phyloP scores from a whole-genome alignment of 169 alveolate species.

The Perkinsus chesapeaki region DNA sequence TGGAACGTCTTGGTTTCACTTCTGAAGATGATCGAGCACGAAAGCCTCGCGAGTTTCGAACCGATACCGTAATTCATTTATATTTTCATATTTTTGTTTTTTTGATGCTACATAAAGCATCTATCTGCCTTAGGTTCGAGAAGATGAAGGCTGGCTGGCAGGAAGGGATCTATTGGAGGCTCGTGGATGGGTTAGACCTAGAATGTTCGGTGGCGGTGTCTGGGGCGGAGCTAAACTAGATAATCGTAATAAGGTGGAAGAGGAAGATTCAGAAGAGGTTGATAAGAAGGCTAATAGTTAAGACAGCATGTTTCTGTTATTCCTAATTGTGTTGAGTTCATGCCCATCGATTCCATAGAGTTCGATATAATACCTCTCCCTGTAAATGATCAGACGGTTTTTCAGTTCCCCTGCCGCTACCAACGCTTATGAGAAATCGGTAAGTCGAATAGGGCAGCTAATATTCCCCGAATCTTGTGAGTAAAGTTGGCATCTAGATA shows the following conservation, averaged over 20 bases:
- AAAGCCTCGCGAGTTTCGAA: neutral
- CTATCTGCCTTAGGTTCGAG: neutral
- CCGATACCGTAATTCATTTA: neutral
- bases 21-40: neutral
- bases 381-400: neutral
- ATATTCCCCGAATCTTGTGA: too few species aligned
- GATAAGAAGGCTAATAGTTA: neutral
- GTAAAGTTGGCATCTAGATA: neutral
- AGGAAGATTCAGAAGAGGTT: neutral
- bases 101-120: too few species aligned
- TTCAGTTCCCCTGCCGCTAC: neutral
- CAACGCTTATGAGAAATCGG: neutral
- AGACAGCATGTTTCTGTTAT: neutral
- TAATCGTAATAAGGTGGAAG: neutral
- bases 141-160: neutral
- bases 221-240: neutral
- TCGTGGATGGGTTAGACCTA: neutral
- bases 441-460: neutral
- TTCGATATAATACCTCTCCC: neutral
- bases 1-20: neutral
- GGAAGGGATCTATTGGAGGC: neutral
- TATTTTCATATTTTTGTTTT: neutral
- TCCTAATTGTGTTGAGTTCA: neutral
- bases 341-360: neutral
- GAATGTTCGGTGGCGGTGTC: neutral